Conservation (phyloP, 352 stramenopile species). For the Globisporangium uncinulatum region DNA sequence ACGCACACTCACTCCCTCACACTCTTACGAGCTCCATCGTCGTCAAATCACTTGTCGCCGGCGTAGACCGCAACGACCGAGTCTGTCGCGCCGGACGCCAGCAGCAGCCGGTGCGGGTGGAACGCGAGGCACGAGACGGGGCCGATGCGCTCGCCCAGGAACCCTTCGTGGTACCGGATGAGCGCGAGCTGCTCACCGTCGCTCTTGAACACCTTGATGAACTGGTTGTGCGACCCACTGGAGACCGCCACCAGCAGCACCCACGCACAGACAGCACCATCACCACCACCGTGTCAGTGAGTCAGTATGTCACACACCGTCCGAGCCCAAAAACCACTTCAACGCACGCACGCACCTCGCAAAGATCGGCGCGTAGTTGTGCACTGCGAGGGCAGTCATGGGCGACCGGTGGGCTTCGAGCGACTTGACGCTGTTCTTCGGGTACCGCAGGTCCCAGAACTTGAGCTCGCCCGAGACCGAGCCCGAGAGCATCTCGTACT, state of each 20-base stretch:
- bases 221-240: slow-evolving; percentile 97
- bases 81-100: slow-evolving; percentile 94
- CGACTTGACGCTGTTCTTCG: slow-evolving; percentile 74
- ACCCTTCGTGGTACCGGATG: slow-evolving; percentile 95
- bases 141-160: slow-evolving; percentile 95
- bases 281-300: slow-evolving; percentile 1
- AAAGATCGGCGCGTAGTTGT: slow-evolving; percentile 94
- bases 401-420: slow-evolving; percentile 89
- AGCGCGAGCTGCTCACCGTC: slow-evolving; percentile 83
- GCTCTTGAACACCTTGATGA: slow-evolving; percentile 97
- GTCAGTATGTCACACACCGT: not conserved
- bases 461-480: slow-evolving; percentile 94
- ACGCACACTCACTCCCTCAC: no score
- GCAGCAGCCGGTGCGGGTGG: slow-evolving; percentile 93
- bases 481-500: slow-evolving; percentile 91
- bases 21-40: no score
- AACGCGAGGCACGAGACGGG: slow-evolving; percentile 96
- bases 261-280: not conserved
- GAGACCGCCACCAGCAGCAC: not conserved
- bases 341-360: slow-evolving; percentile 82
- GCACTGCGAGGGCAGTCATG: slow-evolving; percentile 96
- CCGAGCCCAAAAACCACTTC: slow-evolving; percentile 3
- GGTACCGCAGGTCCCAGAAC: slow-evolving; percentile 95
- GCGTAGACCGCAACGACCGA: slow-evolving; percentile 94
- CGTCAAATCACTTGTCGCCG: slow-evolving; percentile 51